Percentiles rank a stretch among this genome's conserved stretches.
phyloP scores from a whole-genome alignment of 495 filamentous ascomycete genomes.

The Penicillium goetzii region DNA sequence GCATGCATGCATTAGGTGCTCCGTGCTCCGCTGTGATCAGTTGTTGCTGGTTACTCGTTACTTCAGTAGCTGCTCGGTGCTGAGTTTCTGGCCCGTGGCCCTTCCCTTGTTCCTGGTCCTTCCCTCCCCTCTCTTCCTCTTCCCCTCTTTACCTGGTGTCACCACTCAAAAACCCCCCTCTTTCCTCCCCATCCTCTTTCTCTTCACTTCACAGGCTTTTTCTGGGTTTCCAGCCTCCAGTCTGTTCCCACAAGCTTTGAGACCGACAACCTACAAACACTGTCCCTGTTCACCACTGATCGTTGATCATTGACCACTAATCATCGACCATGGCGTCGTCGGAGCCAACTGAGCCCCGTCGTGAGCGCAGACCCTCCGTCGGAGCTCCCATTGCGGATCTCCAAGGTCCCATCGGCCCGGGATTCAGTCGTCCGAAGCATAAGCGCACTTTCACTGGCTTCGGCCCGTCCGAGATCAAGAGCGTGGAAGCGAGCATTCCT shows the following conservation, averaged over 20 bases:
- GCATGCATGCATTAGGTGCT: constrained; percentile 3
- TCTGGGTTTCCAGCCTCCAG: background rate
- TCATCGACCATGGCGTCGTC: constrained; percentile 10
- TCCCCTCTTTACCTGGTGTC: constrained; percentile 5
- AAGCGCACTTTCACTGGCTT: constrained; percentile 93
- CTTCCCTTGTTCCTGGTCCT: background rate
- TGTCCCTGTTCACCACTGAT: background rate
- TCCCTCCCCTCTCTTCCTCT: background rate
- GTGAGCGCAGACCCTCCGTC: constrained; percentile 75
- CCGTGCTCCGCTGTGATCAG: background rate
- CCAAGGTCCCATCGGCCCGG: constrained; percentile 76
- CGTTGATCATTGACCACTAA: background rate
- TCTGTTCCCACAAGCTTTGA: background rate
- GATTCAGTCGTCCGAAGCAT: constrained; percentile 82
- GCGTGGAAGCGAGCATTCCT: constrained; percentile 85
- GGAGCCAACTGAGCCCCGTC: constrained; percentile 30
- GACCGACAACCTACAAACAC: background rate
- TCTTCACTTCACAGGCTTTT: background rate
- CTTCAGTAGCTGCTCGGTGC: background rate
- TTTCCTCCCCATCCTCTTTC: background rate
- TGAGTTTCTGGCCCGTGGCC: background rate
- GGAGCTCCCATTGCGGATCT: constrained; percentile 82
- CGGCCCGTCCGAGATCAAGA: constrained; percentile 87
- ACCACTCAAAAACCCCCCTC: background rate
- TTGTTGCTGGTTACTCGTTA: background rate